Evolutionary conservation across 495 filamentous ascomycete genomes (phyloP).

Genomic region (Bryoglossum gracile): DNA sequence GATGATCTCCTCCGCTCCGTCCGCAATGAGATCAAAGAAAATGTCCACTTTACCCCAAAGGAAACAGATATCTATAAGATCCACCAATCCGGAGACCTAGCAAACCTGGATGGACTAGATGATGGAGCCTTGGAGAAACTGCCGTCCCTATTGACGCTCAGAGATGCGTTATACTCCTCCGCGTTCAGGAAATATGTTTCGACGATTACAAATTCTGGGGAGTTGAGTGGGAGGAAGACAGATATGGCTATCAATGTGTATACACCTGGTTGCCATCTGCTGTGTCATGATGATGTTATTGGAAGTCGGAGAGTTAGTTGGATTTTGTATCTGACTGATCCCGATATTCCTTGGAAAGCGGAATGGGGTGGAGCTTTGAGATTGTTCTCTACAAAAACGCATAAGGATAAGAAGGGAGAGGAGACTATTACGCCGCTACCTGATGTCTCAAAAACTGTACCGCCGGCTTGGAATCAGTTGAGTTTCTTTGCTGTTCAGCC

Average conservation of each 20-base stretch:
- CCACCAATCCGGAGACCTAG: constrained; percentile 95
- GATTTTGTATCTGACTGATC: constrained; percentile 93
- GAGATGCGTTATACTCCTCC: constrained; percentile 87
- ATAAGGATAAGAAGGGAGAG: constrained; percentile 59
- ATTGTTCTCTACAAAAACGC: constrained; percentile 68
- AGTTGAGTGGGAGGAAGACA: constrained; percentile 87
- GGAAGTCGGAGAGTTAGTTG: constrained; percentile 89
- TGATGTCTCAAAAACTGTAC: constrained; percentile 67
- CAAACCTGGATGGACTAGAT: constrained; percentile 90
- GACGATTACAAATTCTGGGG: constrained; percentile 72
- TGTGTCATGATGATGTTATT: constrained; percentile 98
- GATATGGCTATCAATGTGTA: constrained; percentile 99
- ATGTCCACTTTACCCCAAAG: constrained; percentile 93
- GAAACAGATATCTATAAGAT: constrained; percentile 99
- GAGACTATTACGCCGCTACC: constrained; percentile 65
- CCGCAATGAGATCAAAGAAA: constrained; percentile 77
- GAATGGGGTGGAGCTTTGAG: constrained; percentile 93
- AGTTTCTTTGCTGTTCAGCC: constrained; percentile 98
- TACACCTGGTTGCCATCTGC: constrained; percentile 87
- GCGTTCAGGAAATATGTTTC: constrained; percentile 85
- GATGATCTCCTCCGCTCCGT: constrained; percentile 76
- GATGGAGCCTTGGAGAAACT: constrained; percentile 72
- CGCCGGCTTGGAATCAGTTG: constrained; percentile 93
- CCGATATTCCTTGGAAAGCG: constrained; percentile 81
- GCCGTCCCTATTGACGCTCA: constrained; percentile 76